Evolutionary conservation across 106 monocot genomes (phyloP), one percentile per base, ranked within the genome.

Genomic region (Gastrodia elata): DNA sequence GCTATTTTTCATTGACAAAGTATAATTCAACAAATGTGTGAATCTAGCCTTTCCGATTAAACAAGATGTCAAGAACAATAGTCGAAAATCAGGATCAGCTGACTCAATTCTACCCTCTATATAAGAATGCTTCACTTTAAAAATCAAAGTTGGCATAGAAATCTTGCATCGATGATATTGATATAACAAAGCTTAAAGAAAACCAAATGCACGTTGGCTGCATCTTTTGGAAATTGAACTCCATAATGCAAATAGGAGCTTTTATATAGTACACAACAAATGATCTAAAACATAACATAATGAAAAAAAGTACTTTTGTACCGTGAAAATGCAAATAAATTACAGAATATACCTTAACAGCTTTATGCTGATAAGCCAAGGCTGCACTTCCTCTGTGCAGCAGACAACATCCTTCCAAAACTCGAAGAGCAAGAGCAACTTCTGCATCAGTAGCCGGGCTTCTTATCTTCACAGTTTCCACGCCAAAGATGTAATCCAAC

Each of bases 371-470:
- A 68, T 93, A 71, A 55, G 98, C 86, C 40, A 88, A 76, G 75
- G 71, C 74, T 72, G 83, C 79, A 78, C 93, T 86, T 70, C 85
- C 83, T 65, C 73, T 78, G 68, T 94, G 84, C 39, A 99, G 80
- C 39, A 99, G 82, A 73, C 98, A 99, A 82, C 91, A 99, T 30
- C 91, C 98, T 85, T 94, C 93, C 75, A 99, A 64, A 77, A 94
- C 98, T 77, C 93, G 85, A 80, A 99, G 93, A 71, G 91, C 98
- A 72, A 99, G 87, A 71, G 93, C 75, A 76, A 94, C 80, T 84
- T 99, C 98, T 40, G 76, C 77, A 7, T 91, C 87, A 43, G 91
- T 89, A 11, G 93, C 82, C 32, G 93, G 98, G 68, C 93, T 91
- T 38, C 57, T 83, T 71, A 94, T 84, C 80, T 94, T 99, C 82